A percentile compares a stretch with the other conserved stretches of the same genome.
Conservation (phyloP, 768 basidiomycete genomes). For the Phaffia australis region DNA sequence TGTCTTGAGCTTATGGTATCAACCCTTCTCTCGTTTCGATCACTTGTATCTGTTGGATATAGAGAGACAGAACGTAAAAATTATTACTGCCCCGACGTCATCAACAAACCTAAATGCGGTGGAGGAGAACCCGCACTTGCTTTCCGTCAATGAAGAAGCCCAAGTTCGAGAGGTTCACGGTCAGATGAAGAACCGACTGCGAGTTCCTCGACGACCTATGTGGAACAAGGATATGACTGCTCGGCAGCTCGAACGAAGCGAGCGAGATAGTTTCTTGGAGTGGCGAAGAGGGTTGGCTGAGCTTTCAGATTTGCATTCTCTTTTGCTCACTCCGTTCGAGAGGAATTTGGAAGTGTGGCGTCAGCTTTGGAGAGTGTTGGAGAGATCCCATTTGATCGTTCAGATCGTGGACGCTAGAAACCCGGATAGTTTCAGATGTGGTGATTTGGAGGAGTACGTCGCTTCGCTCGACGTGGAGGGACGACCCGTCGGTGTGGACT, state of each 20-base stretch:
- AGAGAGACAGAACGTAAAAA: constrained; percentile 41
- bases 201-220: constrained; percentile 77
- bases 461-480: constrained; percentile 48
- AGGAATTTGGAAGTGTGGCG: constrained; percentile 97
- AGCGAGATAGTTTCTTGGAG: constrained; percentile 78
- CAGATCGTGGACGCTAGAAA: constrained; percentile 96
- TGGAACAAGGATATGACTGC: constrained; percentile 77
- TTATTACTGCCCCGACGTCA: constrained; percentile 35
- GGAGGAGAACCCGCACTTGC: constrained; percentile 63
- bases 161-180: constrained; percentile 61
- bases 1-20: not conserved
- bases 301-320: constrained; percentile 42
- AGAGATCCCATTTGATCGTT: constrained; percentile 84
- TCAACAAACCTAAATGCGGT: not conserved
- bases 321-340: constrained; percentile 92
- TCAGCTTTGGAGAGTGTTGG: constrained; percentile 92
- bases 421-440: constrained; percentile 81
- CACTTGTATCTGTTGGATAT: not conserved
- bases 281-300: constrained; percentile 87
- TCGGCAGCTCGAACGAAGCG: constrained; percentile 71
- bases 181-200: constrained; percentile 60
- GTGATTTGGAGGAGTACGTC: constrained; percentile 79
- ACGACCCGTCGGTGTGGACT: constrained; percentile 23
- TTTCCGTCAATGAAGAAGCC: constrained; percentile 70
- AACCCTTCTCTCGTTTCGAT: not conserved